Evolutionary conservation across 108 stramenopile species (phyloP).

Genomic region (Skeletonema tropicum): DNA sequence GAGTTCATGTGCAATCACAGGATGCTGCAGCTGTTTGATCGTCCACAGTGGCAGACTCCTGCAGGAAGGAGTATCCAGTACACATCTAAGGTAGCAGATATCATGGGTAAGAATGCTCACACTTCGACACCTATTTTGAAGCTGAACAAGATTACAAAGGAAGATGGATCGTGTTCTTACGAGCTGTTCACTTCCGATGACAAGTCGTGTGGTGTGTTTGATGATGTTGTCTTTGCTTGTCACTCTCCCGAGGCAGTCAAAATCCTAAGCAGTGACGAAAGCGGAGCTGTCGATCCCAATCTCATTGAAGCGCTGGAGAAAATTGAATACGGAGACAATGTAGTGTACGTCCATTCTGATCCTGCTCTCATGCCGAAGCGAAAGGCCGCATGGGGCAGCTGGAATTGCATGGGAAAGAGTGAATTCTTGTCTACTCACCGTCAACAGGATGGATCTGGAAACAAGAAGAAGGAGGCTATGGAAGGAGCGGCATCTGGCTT

Average conservation of each 20-base stretch:
- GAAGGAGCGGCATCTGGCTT: constrained; percentile 82
- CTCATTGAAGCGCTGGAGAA: constrained; percentile 38
- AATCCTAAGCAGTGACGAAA: constrained; percentile 52
- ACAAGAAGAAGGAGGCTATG: constrained; percentile 57
- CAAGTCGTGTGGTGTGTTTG: constrained; percentile 61
- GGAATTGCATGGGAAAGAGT: constrained; percentile 92
- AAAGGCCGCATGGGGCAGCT: constrained; percentile 87
- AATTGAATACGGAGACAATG: constrained; percentile 87
- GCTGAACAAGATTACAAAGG: constrained; percentile 47
- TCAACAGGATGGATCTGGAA: constrained; percentile 15
- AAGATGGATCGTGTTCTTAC: constrained; percentile 12
- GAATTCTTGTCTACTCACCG: constrained; percentile 38
- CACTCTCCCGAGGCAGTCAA: constrained; percentile 75
- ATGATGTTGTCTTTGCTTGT: constrained; percentile 92
- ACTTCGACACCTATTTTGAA: constrained; percentile 55
- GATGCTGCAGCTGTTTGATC: constrained; percentile 88
- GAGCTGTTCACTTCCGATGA: constrained; percentile 55
- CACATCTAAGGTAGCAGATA: constrained; percentile 65
- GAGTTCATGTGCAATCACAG: constrained; percentile 95
- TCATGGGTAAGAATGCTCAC: constrained; percentile 68
- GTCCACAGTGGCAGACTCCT: constrained; percentile 92
- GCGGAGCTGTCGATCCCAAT: constrained; percentile 31
- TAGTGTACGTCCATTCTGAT: constrained; percentile 93
- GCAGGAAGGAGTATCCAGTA: constrained; percentile 76
- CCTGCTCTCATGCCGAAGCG: constrained; percentile 85